Conservation (phyloP, 2,329 filamentous ascomycete species). For the Aurifilum marmelostoma region DNA sequence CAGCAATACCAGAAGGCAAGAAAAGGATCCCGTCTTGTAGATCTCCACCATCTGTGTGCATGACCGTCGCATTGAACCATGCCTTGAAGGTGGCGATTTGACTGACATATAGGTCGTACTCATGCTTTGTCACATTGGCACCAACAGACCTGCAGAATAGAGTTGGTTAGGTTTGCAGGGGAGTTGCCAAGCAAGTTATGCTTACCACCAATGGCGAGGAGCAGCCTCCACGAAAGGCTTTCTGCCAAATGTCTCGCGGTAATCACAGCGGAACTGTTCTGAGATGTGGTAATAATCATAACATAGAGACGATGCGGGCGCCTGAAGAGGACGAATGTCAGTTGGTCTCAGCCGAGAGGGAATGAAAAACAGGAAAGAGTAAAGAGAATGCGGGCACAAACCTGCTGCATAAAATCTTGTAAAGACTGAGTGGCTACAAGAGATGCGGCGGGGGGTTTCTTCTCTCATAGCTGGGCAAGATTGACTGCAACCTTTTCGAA, state of each 20-base stretch:
- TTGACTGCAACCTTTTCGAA: constrained; percentile 5
- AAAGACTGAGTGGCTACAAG: neutral
- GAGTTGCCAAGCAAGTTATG: neutral
- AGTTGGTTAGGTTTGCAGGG: neutral
- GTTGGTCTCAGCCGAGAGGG: too few relatives aligned
- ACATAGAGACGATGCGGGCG: constrained; percentile 24
- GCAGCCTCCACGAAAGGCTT: constrained; percentile 23
- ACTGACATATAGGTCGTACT: constrained; percentile 16
- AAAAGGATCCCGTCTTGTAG: constrained; percentile 14
- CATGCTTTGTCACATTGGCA: constrained; percentile 17
- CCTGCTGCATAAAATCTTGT: constrained; percentile 24
- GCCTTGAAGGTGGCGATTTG: constrained; percentile 18
- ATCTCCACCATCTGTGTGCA: neutral
- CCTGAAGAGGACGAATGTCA: constrained; percentile 11
- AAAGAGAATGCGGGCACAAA: neutral
- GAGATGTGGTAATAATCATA: constrained; percentile 19
- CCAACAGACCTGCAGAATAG: constrained; percentile 9
- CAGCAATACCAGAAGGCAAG: constrained; percentile 17
- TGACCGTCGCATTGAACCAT: constrained; percentile 23
- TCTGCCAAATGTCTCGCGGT: constrained; percentile 12
- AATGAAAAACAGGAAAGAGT: neutral
- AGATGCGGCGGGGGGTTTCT: constrained; percentile 9
- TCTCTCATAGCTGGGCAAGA: constrained; percentile 18
- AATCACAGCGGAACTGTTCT: constrained; percentile 20
- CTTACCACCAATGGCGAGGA: constrained; percentile 19